Evolutionary conservation across 108 stramenopile species (phyloP).

Genomic region (Nannochloropsis salina): DNA sequence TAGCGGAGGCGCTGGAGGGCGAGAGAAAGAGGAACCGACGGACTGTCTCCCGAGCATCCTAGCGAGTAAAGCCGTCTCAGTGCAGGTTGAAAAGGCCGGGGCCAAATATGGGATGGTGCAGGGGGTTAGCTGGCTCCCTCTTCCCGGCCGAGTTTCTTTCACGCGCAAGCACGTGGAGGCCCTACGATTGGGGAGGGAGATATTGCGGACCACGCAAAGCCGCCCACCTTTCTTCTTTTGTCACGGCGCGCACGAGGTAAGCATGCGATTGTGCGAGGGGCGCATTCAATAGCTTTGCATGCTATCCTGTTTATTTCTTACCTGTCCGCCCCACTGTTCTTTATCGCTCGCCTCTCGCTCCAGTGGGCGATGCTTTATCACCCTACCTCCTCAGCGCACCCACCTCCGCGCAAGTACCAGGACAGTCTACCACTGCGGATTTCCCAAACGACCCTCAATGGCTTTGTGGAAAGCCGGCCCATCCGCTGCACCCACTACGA

Average conservation of each 20-base stretch:
- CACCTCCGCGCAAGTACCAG: slow-evolving; percentile 62
- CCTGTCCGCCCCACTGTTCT: not conserved
- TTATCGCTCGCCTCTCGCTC: not conserved
- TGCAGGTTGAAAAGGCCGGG: not conserved
- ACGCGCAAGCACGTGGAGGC: not conserved
- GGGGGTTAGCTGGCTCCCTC: not conserved
- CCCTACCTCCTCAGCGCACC: slow-evolving; percentile 50
- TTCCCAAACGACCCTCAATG: slow-evolving; percentile 61
- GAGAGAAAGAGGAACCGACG: not conserved
- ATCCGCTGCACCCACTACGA: slow-evolving; percentile 85
- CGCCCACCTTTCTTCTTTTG: slow-evolving; percentile 71
- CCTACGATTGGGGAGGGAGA: slow-evolving; percentile 18
- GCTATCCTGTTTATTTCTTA: not conserved
- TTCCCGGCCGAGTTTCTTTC: not conserved
- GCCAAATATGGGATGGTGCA: not conserved
- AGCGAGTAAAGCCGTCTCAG: not conserved
- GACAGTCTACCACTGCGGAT: slow-evolving; percentile 68
- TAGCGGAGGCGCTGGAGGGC: not conserved
- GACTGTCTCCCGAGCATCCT: not conserved
- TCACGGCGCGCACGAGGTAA: slow-evolving; percentile 77
- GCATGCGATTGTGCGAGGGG: not conserved
- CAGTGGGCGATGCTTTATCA: slow-evolving; percentile 91
- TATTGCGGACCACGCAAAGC: slow-evolving; percentile 18
- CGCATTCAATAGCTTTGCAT: not conserved
- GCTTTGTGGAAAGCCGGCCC: slow-evolving; percentile 64